These are phyloP conservation scores for Artemisia argyi DNA, from an alignment of 129 eudicot genomes.

Conservation along the genomic window DNA sequence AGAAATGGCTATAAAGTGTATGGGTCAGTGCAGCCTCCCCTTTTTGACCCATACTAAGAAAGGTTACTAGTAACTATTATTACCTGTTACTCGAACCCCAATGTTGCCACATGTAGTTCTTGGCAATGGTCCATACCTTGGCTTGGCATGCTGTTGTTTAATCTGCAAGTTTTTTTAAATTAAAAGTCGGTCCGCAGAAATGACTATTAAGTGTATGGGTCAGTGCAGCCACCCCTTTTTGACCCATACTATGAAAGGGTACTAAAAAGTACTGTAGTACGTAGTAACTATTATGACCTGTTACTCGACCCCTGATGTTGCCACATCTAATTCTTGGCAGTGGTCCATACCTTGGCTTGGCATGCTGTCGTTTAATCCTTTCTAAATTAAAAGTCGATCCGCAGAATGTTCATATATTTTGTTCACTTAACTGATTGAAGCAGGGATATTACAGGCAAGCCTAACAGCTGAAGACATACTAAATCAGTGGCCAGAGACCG, in stretches of 20 bases:
- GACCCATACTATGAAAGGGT: too few relatives aligned
- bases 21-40: too few relatives aligned
- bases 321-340: neutral
- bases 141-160: slow-evolving; percentile 6
- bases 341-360: slow-evolving; percentile 5
- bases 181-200: slow-evolving; percentile 1
- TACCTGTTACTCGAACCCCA: neutral
- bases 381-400: neutral
- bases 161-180: neutral
- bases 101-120: neutral
- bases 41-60: too few relatives aligned
- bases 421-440: slow-evolving; percentile 53
- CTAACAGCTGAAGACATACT: slow-evolving; percentile 92
- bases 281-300: neutral
- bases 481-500: slow-evolving; percentile 81
- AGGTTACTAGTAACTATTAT: too few relatives aligned
- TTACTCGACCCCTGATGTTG: neutral
- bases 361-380: slow-evolving; percentile 2
- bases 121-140: neutral
- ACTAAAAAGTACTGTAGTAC: too few relatives aligned
- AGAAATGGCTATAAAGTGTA: neutral
- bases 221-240: too few relatives aligned
- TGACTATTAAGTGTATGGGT: too few relatives aligned
- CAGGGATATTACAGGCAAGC: slow-evolving; percentile 85
- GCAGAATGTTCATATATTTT: slow-evolving; percentile 35